Evolutionary conservation across 257 asterid species (phyloP).

Genomic region (Solanum piurae): DNA sequence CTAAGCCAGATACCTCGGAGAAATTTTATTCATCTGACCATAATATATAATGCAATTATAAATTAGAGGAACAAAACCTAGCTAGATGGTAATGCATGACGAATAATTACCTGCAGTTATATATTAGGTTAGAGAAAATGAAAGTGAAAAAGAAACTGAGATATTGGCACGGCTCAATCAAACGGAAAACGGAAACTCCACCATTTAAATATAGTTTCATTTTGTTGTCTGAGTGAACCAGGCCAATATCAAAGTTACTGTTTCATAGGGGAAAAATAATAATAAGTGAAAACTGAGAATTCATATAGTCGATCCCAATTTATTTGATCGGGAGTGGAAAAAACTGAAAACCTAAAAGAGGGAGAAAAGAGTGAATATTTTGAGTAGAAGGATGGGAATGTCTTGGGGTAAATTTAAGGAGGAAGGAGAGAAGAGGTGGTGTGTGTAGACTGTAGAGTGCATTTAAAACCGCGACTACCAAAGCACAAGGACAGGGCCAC

Average conservation of each 20-base stretch:
- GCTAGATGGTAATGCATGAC: background rate
- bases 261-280: background rate
- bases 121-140: background rate
- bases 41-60: background rate
- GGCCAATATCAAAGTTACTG: slow-evolving; percentile 34
- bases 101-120: background rate
- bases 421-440: background rate
- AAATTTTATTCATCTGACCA: background rate
- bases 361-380: background rate
- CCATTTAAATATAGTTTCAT: background rate
- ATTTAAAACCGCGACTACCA: slow-evolving; percentile 32
- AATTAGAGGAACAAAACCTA: background rate
- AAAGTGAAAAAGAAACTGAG: slow-evolving; percentile 7
- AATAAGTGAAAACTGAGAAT: background rate
- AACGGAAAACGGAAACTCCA: background rate
- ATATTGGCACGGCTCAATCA: slow-evolving; percentile 64
- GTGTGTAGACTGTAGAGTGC: background rate
- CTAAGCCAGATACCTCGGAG: background rate
- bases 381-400: slow-evolving; percentile 13
- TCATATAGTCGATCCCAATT: background rate
- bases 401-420: slow-evolving; percentile 18
- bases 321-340: no score
- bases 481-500: slow-evolving; percentile 22
- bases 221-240: slow-evolving; percentile 35
- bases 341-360: background rate